Percentiles rank a stretch among this genome's conserved stretches.
Evolutionary conservation across 1,284 basidiomycete genomes (phyloP).

Genomic region (Mycosarcoma maydis): DNA sequence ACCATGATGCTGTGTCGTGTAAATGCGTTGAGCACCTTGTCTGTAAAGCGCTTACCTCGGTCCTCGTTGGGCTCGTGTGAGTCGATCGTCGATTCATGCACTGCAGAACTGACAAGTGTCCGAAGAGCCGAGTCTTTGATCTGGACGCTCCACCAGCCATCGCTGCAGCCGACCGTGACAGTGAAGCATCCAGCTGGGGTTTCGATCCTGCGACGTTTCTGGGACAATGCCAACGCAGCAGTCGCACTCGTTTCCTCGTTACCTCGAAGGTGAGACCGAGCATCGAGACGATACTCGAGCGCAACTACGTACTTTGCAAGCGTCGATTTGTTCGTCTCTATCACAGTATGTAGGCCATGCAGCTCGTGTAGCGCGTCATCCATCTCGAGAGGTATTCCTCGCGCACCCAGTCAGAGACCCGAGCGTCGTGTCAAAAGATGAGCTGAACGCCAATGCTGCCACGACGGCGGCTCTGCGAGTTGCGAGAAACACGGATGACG

Average conservation of each 20-base stretch:
- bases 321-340: constrained; percentile 1
- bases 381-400: too few species aligned
- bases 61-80: too few species aligned
- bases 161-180: constrained; percentile 12
- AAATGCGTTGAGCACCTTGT: constrained; percentile 9
- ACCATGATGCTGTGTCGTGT: constrained; percentile 13
- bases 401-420: too few species aligned
- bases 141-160: constrained; percentile 22
- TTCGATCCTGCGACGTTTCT: background rate
- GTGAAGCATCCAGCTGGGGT: background rate
- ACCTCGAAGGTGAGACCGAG: background rate
- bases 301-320: constrained; percentile 6
- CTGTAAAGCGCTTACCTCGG: too few species aligned
- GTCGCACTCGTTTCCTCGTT: background rate
- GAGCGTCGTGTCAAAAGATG: too few species aligned
- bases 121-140: background rate
- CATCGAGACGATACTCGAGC: background rate
- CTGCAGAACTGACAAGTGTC: background rate
- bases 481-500: too few species aligned
- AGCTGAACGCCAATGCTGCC: too few species aligned
- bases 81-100: background rate
- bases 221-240: background rate
- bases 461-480: background rate
- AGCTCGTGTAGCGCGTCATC: constrained; percentile 4
- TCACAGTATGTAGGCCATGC: constrained; percentile 11